Evolutionary conservation across 2,329 filamentous ascomycete species (phyloP).

Genomic region (Ceratocystis ficicola): DNA sequence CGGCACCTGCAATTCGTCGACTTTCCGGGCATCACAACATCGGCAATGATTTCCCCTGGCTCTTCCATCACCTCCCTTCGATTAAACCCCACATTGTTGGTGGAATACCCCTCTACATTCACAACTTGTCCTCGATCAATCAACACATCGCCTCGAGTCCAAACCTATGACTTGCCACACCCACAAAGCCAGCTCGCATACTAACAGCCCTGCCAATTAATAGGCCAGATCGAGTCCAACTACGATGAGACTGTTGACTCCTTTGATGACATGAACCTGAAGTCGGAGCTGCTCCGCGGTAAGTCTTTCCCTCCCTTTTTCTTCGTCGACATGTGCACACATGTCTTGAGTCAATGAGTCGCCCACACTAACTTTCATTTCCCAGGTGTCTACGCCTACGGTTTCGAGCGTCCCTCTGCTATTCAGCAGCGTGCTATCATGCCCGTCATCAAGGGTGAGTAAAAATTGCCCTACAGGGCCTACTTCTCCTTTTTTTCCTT

Average conservation of each 20-base stretch:
- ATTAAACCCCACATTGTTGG: slow-evolving; percentile 14
- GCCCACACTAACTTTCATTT: not conserved
- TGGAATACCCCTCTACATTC: slow-evolving; percentile 2
- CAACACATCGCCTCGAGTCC: not conserved
- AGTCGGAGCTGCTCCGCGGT: slow-evolving; percentile 90
- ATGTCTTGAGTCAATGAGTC: not conserved
- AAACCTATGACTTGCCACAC: not conserved
- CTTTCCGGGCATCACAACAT: not conserved
- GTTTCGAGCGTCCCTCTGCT: slow-evolving; percentile 98
- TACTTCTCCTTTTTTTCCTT: not conserved
- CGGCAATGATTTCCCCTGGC: not conserved
- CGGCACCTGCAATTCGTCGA: not conserved
- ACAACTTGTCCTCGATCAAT: not conserved
- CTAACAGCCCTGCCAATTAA: slow-evolving; percentile 23
- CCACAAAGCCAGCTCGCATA: not conserved
- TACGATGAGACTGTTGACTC: slow-evolving; percentile 99
- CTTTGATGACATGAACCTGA: slow-evolving; percentile 96
- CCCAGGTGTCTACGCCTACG: slow-evolving; percentile 90
- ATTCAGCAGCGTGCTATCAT: slow-evolving; percentile 99
- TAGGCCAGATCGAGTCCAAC: slow-evolving; percentile 99
- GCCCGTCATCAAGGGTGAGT: slow-evolving; percentile 96
- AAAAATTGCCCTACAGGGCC: slow-evolving; percentile 21
- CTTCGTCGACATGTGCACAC: not conserved
- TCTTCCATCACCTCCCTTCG: not conserved
- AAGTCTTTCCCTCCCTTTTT: slow-evolving; percentile 26